Base-by-base conservation (phyloP, 2,329 filamentous ascomycete genomes). In the Penicillium sp. region DNA sequence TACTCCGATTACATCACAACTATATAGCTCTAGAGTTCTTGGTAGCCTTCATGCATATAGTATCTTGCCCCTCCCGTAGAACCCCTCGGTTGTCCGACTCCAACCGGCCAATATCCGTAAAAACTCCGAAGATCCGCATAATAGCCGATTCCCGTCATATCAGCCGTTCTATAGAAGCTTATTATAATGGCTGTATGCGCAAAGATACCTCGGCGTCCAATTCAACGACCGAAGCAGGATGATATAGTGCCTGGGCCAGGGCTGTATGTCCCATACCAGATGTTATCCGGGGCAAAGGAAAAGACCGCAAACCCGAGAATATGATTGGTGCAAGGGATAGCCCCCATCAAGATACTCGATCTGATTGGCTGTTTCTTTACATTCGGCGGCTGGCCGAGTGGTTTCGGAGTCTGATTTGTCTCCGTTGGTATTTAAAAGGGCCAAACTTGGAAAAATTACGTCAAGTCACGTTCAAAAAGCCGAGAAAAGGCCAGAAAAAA, bases 321-420 rank as follows among this genome's bases (percentile, higher is more conserved):
- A 10, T 67, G 59, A 67, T 67, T 67, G 64, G 64, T 24, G 3
- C 1, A 26, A 22, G 22, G 4, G 7, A 12, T 22, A 33, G 28
- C 13, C 9, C 33, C 44, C 32, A 50, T 22, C 40, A 24, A 45
- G 19, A 2, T 1, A 43, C 15, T 10, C 10, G 5, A 3, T 3
- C 0, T 51, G 42, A 55, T 42, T 52, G 49, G 51, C 17, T 46
- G 26, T 44, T 19, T 4, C 15, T 8, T 21, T n/a, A 29, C 43
- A 39, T 39, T 51, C 55, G 54, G 51, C 48, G 49, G 53, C 41
- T 41, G 51, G 49, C 53, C 54, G 54, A 62, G 46, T 48, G 57
- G 51, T 41, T 55, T 66, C 63, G 64, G 64, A 51, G 63, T 59
- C 61, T 65, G 61, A 65, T 67, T 60, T 66, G 63, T 60, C 58